Conservation (phyloP, 495 filamentous ascomycete species). For the Daldinia grandis region DNA sequence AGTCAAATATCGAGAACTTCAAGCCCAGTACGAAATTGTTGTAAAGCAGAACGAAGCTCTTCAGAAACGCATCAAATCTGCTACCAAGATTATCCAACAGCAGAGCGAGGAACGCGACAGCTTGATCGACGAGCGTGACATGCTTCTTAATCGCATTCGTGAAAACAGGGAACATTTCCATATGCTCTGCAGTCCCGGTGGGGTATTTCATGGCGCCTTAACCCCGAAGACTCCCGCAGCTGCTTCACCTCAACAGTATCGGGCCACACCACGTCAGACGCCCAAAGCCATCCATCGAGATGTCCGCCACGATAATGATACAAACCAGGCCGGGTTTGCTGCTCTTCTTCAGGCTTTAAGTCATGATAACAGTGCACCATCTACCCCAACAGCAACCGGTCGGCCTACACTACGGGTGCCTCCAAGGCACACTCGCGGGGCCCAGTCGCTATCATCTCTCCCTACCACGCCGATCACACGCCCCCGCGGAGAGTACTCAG, state of each 20-base stretch:
- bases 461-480: conserved; percentile 73
- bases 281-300: conserved; percentile 54
- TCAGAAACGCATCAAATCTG: conserved; percentile 70
- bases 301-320: conserved; percentile 49
- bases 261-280: conserved; percentile 57
- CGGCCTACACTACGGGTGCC: conserved; percentile 55
- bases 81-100: conserved; percentile 75
- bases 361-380: conserved; percentile 72
- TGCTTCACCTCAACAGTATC: conserved; percentile 58
- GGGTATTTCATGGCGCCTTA: conserved; percentile 61
- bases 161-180: conserved; percentile 88
- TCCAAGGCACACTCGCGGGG: conserved; percentile 69
- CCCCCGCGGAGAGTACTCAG: conserved; percentile 54
- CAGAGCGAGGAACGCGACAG: conserved; percentile 72
- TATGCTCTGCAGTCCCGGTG: conserved; percentile 66
- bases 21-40: conserved; percentile 63
- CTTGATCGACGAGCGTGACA: conserved; percentile 74
- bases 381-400: conserved; percentile 56
- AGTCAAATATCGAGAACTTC: conserved; percentile 57
- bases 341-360: conserved; percentile 80
- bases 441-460: conserved; percentile 81
- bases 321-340: conserved; percentile 69
- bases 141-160: conserved; percentile 80
- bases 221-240: conserved; percentile 62
- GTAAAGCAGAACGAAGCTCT: conserved; percentile 71